Base-by-base conservation (phyloP, 768 basidiomycete species). In the Multifurca ochricompacta region DNA sequence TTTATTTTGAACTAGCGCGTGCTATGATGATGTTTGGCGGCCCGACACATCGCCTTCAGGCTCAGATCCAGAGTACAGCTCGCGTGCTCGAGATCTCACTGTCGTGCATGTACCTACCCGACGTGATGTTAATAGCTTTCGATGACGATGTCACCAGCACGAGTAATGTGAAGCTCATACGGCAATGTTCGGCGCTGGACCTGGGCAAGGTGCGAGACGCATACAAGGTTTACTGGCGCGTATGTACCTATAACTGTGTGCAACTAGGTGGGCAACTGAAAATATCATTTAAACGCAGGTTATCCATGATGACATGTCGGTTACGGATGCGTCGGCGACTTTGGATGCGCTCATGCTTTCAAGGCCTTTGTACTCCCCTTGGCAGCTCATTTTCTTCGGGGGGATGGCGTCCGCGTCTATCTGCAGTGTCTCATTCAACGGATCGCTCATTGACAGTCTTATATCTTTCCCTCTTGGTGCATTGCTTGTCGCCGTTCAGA, bases 21-120 rank as follows among this genome's bases (percentile, higher is more conserved):
- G 82, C 87, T 9, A 82, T 93, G 76, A 93, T 92, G 87, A 88
- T 87, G 79, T 91, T 88, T 60, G 90, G 89, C 9, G 84, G 83
- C 5, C 87, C 89, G 18, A 79, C 84, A 11, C 88, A 94, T 66
- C 84, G 90, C 37, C 75, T 93, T 18, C 87, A 84, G 63, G 77
- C 87, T 1, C 89, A 92, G 65, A 81, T 92, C 52, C 80, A 82
- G 64, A 82, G 85, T 13, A 87, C 89, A 1, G 87, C 83, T 13
- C 77, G 76, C 6, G 87, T 91, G 13, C 77, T 93, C 23, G 89
- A 92, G 58, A 74, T 92, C 54, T 75, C 78, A 59, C 74, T 82
- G 42, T 82, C 80, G 63, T 85, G 88, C 69, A 75, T 91, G 68
- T 87, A 89, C 64, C 69, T 87, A 27, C 85, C 85, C 3, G 82